Percentiles rank a stretch among this genome's conserved stretches.
These are phyloP conservation scores for Didymella sp. DNA, from an alignment of 2,329 filamentous ascomycete species.

Conservation along the genomic window DNA sequence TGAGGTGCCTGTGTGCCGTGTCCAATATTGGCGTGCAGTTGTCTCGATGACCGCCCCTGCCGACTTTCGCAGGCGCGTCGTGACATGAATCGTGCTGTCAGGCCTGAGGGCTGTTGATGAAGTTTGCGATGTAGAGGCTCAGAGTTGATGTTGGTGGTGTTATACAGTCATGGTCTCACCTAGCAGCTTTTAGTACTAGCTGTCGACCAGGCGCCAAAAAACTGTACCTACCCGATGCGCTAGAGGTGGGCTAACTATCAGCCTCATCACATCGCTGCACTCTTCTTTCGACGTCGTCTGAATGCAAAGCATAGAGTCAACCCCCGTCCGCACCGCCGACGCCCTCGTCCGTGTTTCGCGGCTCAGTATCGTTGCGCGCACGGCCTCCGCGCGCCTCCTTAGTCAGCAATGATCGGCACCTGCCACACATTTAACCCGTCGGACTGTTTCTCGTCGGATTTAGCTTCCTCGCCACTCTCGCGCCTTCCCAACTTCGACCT, in stretches of 20 bases:
- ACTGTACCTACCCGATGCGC: conserved; percentile 26
- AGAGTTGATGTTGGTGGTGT: conserved; percentile 11
- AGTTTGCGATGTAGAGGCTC: not conserved
- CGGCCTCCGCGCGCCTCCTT: conserved; percentile 18
- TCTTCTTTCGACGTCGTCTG: conserved; percentile 34
- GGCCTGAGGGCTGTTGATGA: not conserved
- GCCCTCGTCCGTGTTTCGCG: conserved; percentile 15
- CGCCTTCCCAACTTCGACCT: conserved; percentile 48
- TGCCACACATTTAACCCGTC: conserved; percentile 23
- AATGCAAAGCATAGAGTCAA: conserved; percentile 21
- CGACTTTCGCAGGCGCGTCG: conserved; percentile 25
- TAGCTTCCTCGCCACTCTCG: conserved; percentile 37
- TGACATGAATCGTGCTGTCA: conserved; percentile 17
- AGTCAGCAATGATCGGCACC: conserved; percentile 33
- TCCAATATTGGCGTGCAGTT: conserved; percentile 46
- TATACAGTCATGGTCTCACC: conserved; percentile 21
- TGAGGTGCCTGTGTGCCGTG: conserved; percentile 42
- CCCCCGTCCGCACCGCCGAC: conserved; percentile 14
- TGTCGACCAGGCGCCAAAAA: conserved; percentile 24
- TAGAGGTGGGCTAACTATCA: conserved; percentile 40
- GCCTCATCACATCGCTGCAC: conserved; percentile 38
- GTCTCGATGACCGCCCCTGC: conserved; percentile 33
- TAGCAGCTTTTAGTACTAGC: conserved; percentile 34
- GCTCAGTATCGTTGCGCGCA: conserved; percentile 4
- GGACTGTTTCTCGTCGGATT: conserved; percentile 22